These are phyloP conservation scores for Paramarasmius palmivorus DNA, from an alignment of 1,284 basidiomycete species.

Conservation along the genomic window DNA sequence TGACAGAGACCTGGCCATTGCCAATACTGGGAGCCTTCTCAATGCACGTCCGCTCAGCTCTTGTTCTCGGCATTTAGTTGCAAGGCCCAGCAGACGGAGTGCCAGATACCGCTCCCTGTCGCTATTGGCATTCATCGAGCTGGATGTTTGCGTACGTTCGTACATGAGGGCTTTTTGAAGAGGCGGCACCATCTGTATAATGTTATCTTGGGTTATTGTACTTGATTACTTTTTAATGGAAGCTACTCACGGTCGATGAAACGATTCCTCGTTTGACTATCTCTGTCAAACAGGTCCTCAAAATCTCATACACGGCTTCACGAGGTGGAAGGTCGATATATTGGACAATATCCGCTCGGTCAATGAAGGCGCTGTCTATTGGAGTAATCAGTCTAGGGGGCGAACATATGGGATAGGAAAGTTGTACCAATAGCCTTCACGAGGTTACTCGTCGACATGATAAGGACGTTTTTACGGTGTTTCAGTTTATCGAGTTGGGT, in stretches of 20 bases:
- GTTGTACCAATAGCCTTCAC: constrained; percentile 87
- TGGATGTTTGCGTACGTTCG: constrained; percentile 37
- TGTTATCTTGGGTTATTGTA: neutral
- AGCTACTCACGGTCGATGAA: constrained; percentile 46
- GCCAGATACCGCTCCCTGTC: constrained; percentile 43
- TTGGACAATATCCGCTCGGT: constrained; percentile 96
- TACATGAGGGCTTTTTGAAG: constrained; percentile 61
- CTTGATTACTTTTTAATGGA: constrained; percentile 2
- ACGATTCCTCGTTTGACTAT: constrained; percentile 79
- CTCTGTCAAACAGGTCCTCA: constrained; percentile 83
- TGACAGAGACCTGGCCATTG: constrained; percentile 55
- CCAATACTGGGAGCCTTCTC: constrained; percentile 88
- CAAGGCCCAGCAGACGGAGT: constrained; percentile 61
- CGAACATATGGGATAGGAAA: neutral
- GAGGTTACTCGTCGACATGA: constrained; percentile 97
- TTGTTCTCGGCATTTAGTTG: constrained; percentile 68
- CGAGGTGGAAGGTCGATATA: constrained; percentile 89
- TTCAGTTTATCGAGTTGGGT: constrained; percentile 97
- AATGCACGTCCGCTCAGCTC: constrained; percentile 91
- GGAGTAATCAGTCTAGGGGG: neutral
- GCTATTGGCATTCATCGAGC: constrained; percentile 14
- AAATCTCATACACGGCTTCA: constrained; percentile 92
- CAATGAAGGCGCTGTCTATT: constrained; percentile 91
- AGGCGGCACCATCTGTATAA: constrained; percentile 57
- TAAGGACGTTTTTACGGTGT: constrained; percentile 88